These are phyloP conservation scores for Sphaerobolus stellatus DNA, from an alignment of 1,284 basidiomycete genomes.

Conservation along the genomic window DNA sequence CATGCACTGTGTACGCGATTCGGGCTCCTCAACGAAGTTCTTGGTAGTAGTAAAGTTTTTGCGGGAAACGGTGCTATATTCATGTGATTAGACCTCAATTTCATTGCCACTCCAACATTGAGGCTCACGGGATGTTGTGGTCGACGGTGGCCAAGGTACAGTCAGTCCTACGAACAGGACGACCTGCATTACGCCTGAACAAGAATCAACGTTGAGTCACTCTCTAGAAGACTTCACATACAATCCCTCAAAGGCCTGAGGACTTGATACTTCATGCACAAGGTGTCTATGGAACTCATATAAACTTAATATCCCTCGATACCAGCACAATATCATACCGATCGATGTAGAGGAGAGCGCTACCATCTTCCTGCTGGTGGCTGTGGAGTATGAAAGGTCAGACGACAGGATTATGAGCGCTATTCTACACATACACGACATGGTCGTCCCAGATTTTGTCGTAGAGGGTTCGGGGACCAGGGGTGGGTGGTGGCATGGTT, in stretches of 20 bases:
- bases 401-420: neutral
- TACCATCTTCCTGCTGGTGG: slow-evolving; percentile 76
- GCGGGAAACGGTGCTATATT: slow-evolving; percentile 73
- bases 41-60: slow-evolving; percentile 78
- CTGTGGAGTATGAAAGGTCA: slow-evolving; percentile 35
- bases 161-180: slow-evolving; percentile 85
- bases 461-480: slow-evolving; percentile 78
- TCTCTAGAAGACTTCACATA: slow-evolving; percentile 44
- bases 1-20: slow-evolving; percentile 88
- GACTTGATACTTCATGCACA: slow-evolving; percentile 94
- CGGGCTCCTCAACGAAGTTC: slow-evolving; percentile 84
- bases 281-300: slow-evolving; percentile 65
- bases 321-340: slow-evolving; percentile 45
- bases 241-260: slow-evolving; percentile 95
- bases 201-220: slow-evolving; percentile 7
- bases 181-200: slow-evolving; percentile 71
- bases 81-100: neutral
- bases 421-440: slow-evolving; percentile 64
- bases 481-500: slow-evolving; percentile 39
- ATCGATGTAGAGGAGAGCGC: slow-evolving; percentile 92
- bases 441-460: slow-evolving; percentile 98
- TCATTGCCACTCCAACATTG: neutral
- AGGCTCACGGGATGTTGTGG: slow-evolving; percentile 90
- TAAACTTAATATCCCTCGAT: neutral
- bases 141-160: slow-evolving; percentile 95